Conservation (phyloP, 2,329 filamentous ascomycete genomes). For the Penicillium sp. region DNA sequence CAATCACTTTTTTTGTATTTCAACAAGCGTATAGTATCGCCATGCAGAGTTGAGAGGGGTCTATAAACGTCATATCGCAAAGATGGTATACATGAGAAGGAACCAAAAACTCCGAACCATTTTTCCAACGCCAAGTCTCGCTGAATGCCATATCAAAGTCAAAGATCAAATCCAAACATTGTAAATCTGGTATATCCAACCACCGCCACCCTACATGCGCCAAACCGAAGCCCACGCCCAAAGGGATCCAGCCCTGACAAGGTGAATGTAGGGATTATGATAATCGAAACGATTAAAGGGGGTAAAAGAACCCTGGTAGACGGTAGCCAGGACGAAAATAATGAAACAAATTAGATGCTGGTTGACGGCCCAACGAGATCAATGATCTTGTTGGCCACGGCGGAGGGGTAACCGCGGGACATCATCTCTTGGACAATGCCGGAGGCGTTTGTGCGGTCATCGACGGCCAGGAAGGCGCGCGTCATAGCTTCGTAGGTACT, state of each 20-base stretch:
- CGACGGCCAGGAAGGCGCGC: constrained; percentile 79
- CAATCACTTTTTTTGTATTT: constrained; percentile 25
- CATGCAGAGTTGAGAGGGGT: constrained; percentile 28
- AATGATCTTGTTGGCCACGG: constrained; percentile 89
- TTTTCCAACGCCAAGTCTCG: constrained; percentile 19
- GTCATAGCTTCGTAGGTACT: constrained; percentile 99
- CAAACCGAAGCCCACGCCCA: constrained; percentile 28
- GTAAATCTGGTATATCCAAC: constrained; percentile 20
- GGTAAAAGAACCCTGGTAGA: constrained; percentile 10
- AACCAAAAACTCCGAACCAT: constrained; percentile 7
- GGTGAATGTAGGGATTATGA: constrained; percentile 16
- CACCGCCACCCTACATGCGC: constrained; percentile 26
- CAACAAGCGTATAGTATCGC: constrained; percentile 17
- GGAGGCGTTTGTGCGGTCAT: constrained; percentile 74
- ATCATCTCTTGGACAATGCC: constrained; percentile 85
- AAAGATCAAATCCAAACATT: constrained; percentile 10
- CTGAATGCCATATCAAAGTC: constrained; percentile 22
- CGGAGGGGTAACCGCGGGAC: constrained; percentile 81
- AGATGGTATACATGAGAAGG: constrained; percentile 22
- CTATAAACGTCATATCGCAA: constrained; percentile 22
- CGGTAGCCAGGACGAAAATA: constrained; percentile 9
- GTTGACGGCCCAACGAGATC: constrained; percentile 67
- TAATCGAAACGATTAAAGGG: constrained; percentile 20
- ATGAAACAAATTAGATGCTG: constrained; percentile 21
- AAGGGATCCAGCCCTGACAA: constrained; percentile 37